Evolutionary conservation across 169 alveolate species (phyloP).

Genomic region (Cryptosporidium canis): DNA sequence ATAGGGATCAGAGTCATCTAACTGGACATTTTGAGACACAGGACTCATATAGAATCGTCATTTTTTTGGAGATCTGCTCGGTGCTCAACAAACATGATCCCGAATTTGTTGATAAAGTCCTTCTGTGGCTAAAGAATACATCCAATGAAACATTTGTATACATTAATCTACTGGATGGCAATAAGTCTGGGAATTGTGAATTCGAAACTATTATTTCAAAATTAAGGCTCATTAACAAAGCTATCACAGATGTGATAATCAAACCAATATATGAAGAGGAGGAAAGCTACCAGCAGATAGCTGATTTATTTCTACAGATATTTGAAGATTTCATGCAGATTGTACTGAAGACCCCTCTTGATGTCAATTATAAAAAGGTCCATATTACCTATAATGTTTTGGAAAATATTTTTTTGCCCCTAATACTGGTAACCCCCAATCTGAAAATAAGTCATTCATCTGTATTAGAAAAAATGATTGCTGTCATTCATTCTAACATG

Average conservation of each 20-base stretch:
- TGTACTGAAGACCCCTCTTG: background rate
- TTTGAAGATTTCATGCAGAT: background rate
- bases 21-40: background rate
- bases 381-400: background rate
- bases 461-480: background rate
- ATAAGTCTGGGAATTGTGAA: background rate
- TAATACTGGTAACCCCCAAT: background rate
- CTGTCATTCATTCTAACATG: background rate
- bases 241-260: background rate
- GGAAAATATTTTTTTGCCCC: background rate
- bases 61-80: background rate
- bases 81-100: background rate
- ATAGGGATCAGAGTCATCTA: background rate
- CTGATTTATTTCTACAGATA: background rate
- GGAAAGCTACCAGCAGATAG: background rate
- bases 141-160: conserved; percentile 3
- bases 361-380: background rate
- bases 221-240: conserved; percentile 2
- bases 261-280: background rate
- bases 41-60: background rate
- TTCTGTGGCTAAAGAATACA: background rate
- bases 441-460: background rate
- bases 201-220: background rate
- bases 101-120: background rate
- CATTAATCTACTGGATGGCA: background rate